These are phyloP conservation scores for Trichoderma hamatum DNA, from an alignment of 2,329 filamentous ascomycete species.

Conservation along the genomic window DNA sequence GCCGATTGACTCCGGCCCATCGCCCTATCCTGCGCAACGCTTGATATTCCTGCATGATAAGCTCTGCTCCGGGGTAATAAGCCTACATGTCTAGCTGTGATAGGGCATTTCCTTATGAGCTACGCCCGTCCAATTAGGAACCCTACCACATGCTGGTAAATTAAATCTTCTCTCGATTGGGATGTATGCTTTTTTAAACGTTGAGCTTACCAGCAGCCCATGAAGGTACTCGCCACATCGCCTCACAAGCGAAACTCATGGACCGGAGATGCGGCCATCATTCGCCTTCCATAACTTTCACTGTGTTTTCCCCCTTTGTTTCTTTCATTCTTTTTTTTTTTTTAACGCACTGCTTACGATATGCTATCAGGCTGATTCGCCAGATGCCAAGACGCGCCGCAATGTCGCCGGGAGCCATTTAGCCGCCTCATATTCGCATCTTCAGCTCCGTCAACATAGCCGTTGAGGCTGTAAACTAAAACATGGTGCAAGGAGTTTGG, in stretches of 20 bases:
- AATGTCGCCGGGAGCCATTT: conserved; percentile 15
- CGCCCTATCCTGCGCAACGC: background rate
- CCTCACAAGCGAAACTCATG: background rate
- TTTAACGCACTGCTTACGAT: background rate
- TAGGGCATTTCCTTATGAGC: background rate
- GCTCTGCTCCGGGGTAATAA: background rate
- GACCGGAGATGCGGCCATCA: background rate
- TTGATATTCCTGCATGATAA: background rate
- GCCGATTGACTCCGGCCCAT: background rate
- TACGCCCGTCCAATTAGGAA: background rate
- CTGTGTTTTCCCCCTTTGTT: background rate
- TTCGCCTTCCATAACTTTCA: background rate
- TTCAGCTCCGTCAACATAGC: background rate
- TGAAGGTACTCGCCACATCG: background rate
- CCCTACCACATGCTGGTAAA: background rate
- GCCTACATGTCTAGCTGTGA: background rate
- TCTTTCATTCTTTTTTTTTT: background rate
- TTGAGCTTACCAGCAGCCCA: background rate
- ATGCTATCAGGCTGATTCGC: conserved; percentile 15
- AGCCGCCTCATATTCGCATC: background rate
- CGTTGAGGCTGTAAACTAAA: background rate
- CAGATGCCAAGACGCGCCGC: background rate
- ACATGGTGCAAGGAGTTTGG: background rate
- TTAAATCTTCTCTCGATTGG: background rate
- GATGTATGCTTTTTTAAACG: background rate